Conservation (phyloP, 2,329 filamentous ascomycete species). For the Neobulgaria alba region DNA sequence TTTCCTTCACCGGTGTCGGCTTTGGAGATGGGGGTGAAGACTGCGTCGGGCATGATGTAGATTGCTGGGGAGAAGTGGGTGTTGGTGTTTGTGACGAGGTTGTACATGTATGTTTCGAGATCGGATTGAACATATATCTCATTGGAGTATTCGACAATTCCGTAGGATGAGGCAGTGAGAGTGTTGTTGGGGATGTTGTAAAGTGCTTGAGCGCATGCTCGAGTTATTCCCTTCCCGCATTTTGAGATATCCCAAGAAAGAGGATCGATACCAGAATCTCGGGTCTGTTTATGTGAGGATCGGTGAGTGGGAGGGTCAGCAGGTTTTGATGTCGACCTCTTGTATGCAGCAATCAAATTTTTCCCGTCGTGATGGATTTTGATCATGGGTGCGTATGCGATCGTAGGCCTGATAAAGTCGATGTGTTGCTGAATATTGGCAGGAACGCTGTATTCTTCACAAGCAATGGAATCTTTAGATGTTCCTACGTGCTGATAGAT, state of each 20-base stretch:
- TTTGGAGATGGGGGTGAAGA: not conserved
- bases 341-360: not conserved
- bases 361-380: not conserved
- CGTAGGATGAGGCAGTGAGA: not conserved
- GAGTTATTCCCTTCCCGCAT: not conserved
- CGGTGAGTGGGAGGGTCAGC: too few species aligned
- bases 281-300: too few species aligned
- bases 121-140: not conserved
- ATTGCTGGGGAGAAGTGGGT: not conserved
- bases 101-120: not conserved
- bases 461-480: not conserved
- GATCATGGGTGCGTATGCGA: not conserved
- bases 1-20: constrained; percentile 2
- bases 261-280: not conserved
- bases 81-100: not conserved
- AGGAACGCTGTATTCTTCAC: constrained; percentile 5
- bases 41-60: constrained; percentile 2
- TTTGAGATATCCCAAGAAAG: not conserved
- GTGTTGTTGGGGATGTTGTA: constrained; percentile 2
- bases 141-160: not conserved
- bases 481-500: constrained; percentile 1
- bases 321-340: too few species aligned
- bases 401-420: constrained; percentile 2
- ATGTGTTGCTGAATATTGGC: constrained; percentile 3
- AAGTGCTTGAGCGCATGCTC: not conserved